phyloP scores from a whole-genome alignment of 495 filamentous ascomycete genomes.

The Rhizodiscina lignyota region DNA sequence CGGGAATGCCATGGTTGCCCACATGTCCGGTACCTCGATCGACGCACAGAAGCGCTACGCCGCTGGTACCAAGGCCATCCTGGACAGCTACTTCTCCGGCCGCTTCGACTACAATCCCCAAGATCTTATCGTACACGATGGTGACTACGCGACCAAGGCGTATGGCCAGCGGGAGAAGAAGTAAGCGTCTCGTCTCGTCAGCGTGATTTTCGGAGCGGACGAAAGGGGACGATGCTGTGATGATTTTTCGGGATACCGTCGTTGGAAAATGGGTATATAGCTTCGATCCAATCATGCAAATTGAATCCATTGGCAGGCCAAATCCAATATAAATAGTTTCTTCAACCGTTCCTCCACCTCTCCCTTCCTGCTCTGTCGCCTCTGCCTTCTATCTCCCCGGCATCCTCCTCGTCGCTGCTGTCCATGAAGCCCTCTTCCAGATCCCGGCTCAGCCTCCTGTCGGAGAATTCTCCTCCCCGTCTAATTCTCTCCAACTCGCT shows the following conservation, averaged over 20 bases:
- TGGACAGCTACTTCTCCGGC: slow-evolving; percentile 80
- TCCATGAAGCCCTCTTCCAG: slow-evolving; percentile 73
- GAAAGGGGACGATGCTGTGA: no score
- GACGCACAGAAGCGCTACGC: slow-evolving; percentile 96
- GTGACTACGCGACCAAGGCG: slow-evolving; percentile 90
- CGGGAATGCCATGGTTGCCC: slow-evolving; percentile 94
- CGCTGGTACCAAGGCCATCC: slow-evolving; percentile 71
- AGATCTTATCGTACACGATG: slow-evolving; percentile 83
- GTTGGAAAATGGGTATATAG: slow-evolving; percentile 7
- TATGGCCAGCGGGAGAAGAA: slow-evolving; percentile 67
- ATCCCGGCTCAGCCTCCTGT: slow-evolving; percentile 59
- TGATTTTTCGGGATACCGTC: background rate
- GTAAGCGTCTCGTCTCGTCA: slow-evolving; percentile 5
- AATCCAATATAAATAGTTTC: no score
- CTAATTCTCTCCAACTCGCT: slow-evolving; percentile 9
- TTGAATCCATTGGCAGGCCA: no score
- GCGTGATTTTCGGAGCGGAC: no score
- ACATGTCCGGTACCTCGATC: slow-evolving; percentile 95
- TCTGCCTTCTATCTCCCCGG: no score
- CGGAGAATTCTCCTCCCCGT: slow-evolving; percentile 17
- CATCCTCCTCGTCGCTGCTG: slow-evolving; percentile 52
- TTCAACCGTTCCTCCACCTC: no score
- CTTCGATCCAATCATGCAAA: no score
- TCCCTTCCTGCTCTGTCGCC: no score
- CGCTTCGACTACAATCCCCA: slow-evolving; percentile 71